Evolutionary conservation across 2,329 filamentous ascomycete species (phyloP).

Genomic region (Mollisiaceae sp.): DNA sequence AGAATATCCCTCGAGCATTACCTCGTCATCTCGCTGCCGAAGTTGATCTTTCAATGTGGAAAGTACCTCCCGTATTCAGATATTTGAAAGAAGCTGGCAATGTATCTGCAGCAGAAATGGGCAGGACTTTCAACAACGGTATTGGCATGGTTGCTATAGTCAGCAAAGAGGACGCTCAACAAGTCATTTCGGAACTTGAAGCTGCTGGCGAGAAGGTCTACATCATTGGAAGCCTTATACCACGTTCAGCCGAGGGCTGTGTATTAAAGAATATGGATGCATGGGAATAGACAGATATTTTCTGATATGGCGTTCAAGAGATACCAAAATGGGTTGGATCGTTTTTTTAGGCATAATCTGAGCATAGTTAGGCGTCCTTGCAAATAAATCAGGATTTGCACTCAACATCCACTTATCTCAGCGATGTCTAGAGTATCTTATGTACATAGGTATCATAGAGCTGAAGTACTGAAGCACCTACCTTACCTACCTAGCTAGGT

Average conservation of each 20-base stretch:
- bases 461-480: too few species aligned
- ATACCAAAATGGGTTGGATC: conserved; percentile 32
- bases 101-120: conserved; percentile 80
- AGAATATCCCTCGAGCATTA: conserved; percentile 95
- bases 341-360: not conserved
- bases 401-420: too few species aligned
- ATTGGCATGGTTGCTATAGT: conserved; percentile 94
- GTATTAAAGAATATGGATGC: conserved; percentile 60
- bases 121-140: conserved; percentile 91
- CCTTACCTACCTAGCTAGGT: too few species aligned
- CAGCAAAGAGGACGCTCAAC: conserved; percentile 63
- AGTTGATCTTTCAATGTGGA: conserved; percentile 79
- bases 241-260: conserved; percentile 62
- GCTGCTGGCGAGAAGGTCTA: conserved; percentile 77
- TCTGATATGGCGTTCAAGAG: conserved; percentile 24
- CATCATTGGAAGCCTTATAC: conserved; percentile 73
- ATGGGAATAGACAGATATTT: conserved; percentile 36
- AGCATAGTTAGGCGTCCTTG: not conserved
- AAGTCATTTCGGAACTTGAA: conserved; percentile 64
- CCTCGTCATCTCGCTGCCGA: conserved; percentile 76
- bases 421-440: too few species aligned
- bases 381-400: not conserved
- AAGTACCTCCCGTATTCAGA: conserved; percentile 77
- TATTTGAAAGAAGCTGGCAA: conserved; percentile 82
- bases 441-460: too few species aligned